phyloP scores from a whole-genome alignment of 495 filamentous ascomycete species.

The Neurospora sp. region DNA sequence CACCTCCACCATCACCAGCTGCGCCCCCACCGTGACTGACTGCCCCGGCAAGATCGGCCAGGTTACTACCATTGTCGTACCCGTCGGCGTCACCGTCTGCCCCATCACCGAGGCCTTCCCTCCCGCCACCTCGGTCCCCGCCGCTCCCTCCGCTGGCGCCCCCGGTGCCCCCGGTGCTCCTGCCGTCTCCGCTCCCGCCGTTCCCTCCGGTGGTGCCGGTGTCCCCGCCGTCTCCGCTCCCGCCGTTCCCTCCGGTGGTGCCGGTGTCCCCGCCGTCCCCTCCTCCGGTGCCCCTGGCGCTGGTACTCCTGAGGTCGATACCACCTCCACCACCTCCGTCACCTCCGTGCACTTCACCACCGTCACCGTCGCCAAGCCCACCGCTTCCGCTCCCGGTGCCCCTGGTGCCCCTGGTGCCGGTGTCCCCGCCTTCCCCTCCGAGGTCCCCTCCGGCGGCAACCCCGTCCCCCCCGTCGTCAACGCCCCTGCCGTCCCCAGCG shows the following conservation, averaged over 20 bases:
- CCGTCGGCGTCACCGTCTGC: conserved; percentile 28
- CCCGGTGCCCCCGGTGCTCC: background rate
- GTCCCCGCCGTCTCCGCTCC: conserved; percentile 1
- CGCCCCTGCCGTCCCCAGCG: background rate
- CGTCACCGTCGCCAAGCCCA: conserved; percentile 15
- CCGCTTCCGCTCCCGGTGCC: background rate
- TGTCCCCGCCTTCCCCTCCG: background rate
- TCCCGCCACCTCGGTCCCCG: background rate
- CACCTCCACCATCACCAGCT: conserved; percentile 45
- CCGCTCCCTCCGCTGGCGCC: background rate
- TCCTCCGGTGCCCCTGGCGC: background rate
- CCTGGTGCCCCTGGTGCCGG: background rate
- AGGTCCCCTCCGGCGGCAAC: conserved; percentile 15
- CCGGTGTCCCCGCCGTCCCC: background rate
- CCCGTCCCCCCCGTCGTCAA: conserved; percentile 15
- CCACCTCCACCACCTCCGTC: conserved; percentile 3
- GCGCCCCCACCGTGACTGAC: conserved; percentile 43
- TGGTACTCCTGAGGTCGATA: background rate
- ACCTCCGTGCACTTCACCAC: conserved; percentile 13
- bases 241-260: conserved; percentile 1
- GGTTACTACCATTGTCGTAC: conserved; percentile 28
- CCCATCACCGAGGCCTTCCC: conserved; percentile 16
- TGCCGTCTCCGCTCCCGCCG: conserved; percentile 1
- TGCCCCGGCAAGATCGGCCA: conserved; percentile 41
- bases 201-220: background rate